These are phyloP conservation scores for Teratosphaeria viscida DNA, from an alignment of 2,329 filamentous ascomycete genomes.

Conservation along the genomic window DNA sequence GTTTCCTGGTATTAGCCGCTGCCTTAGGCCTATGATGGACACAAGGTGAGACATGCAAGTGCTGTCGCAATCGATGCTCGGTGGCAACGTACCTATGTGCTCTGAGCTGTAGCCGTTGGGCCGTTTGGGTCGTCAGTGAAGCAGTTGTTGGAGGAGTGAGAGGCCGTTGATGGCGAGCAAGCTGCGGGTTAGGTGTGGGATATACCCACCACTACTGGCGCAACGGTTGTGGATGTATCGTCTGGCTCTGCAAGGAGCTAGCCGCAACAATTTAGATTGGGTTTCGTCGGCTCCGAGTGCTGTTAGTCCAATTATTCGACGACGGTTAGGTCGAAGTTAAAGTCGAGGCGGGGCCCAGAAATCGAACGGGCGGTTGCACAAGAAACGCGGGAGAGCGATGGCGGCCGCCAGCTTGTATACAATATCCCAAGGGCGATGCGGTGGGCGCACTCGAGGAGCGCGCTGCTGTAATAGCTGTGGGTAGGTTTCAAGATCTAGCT, in stretches of 20 bases:
- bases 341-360: background rate
- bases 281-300: background rate
- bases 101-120: background rate
- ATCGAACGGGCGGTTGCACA: background rate
- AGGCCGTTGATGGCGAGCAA: background rate
- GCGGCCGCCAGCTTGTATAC: background rate
- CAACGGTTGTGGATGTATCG: background rate
- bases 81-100: background rate
- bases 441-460: background rate
- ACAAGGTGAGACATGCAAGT: background rate
- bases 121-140: background rate
- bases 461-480: background rate
- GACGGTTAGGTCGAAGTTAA: background rate
- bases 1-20: background rate
- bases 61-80: background rate
- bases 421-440: background rate
- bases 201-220: background rate
- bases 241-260: background rate
- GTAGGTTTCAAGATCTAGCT: background rate
- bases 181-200: background rate
- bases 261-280: slow-evolving; percentile 1
- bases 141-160: background rate
- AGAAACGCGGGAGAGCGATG: background rate
- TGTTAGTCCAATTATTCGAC: background rate
- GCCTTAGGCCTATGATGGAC: background rate